Evolutionary conservation across 768 basidiomycete species (phyloP), one percentile per base, ranked within the genome.

Genomic region (Tulasnella sp.): DNA sequence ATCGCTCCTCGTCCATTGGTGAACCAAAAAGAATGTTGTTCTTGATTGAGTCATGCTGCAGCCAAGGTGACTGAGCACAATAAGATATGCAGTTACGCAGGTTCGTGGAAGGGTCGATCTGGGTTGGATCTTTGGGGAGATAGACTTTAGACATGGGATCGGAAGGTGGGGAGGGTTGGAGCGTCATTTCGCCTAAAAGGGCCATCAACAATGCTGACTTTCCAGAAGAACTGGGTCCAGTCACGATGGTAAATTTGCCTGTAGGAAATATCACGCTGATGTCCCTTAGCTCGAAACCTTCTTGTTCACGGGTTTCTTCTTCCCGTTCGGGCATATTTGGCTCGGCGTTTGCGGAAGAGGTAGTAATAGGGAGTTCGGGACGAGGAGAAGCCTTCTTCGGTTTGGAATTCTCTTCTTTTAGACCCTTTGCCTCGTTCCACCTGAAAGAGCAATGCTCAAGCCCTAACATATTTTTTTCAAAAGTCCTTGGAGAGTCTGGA

Each of bases 11-110:
- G 25, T 74, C 72, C 55, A 69, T 76, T 1, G 78, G 77, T 56
- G 75, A 74, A 0, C 83, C 84, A 61, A 89, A 89, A 8, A 85
- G 64, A 60, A 91, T 85, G 60, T 91, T 89, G 34, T 81, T 80
- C 57, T 73, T 77, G 62, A 89, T 84, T 0, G 83, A 80, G 40
- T 79, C 77, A 58, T 82, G 78, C 15, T 75, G 70, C 47, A 82
- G 63, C 79, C 79, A 83, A 0, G 79, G 78, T 1, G 76, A 72
- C 58, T 89, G 85, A 0, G 81, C 74, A 13, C 79, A 79, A 57
- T 84, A 87, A 0, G 83, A 79, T 9, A 86, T 73, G 2, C 75
- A 61, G 46, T 70, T 65, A 8, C 62, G 48, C 25, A 68, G 53
- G 1, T 67, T 66, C 20, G 35, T 54, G 13, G 63, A 55, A 16